phyloP scores from a whole-genome alignment of 1,284 basidiomycete species.

The Wolfiporia cocos region DNA sequence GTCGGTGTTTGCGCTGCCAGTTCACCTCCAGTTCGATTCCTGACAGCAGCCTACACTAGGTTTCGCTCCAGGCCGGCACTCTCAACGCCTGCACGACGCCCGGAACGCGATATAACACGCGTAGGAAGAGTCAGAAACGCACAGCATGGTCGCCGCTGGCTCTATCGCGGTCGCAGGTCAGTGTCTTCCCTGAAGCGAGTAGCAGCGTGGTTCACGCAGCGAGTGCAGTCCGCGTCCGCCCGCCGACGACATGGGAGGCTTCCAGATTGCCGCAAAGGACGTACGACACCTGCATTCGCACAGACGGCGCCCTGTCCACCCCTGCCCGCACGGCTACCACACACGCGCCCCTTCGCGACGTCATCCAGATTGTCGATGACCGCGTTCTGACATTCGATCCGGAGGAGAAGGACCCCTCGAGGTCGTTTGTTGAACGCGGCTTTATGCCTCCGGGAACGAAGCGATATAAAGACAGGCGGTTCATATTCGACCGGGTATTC shows the following conservation, averaged over 20 bases:
- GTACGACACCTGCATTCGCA: constrained; percentile 66
- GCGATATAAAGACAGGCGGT: constrained; percentile 89
- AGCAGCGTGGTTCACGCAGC: not conserved
- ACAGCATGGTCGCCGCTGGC: constrained; percentile 72
- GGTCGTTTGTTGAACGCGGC: constrained; percentile 73
- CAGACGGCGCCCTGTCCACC: constrained; percentile 76
- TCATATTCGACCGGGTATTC: constrained; percentile 94
- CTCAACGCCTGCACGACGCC: not conserved
- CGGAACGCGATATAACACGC: not conserved
- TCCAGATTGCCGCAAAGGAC: constrained; percentile 70
- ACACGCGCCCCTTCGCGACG: constrained; percentile 58
- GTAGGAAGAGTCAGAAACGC: not conserved
- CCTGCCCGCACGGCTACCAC: constrained; percentile 46
- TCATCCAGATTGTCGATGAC: constrained; percentile 78
- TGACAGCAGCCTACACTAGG: not conserved
- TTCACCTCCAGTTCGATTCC: not conserved
- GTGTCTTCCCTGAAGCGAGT: constrained; percentile 16
- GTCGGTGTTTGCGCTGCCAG: not conserved
- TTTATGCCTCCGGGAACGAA: constrained; percentile 81
- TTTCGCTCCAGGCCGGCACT: not conserved
- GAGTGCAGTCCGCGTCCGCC: constrained; percentile 79
- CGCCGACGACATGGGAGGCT: constrained; percentile 80
- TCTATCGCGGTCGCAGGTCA: constrained; percentile 83
- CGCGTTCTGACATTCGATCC: constrained; percentile 94
- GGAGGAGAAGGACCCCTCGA: constrained; percentile 75